A percentile compares a stretch with the other conserved stretches of the same genome.
Conservation (phyloP, 768 basidiomycete species). For the Dioszegia aurantiaca region DNA sequence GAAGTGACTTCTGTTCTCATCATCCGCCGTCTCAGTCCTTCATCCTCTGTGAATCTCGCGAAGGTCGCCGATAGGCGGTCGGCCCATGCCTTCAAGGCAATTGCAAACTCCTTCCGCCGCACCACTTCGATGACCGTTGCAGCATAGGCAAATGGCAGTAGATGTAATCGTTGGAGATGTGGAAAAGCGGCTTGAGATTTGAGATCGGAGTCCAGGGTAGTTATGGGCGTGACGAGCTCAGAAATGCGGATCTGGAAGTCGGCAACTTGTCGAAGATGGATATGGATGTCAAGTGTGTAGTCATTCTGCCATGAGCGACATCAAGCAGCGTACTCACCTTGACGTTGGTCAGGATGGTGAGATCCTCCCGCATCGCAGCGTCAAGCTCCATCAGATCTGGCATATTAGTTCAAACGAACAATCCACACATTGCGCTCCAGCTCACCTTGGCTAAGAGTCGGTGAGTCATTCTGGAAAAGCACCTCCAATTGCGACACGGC, state of each 20-base stretch:
- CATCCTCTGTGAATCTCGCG: constrained; percentile 74
- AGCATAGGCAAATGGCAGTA: constrained; percentile 86
- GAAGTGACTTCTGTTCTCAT: constrained; percentile 80
- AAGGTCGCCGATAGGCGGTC: constrained; percentile 79
- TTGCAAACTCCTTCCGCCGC: constrained; percentile 82
- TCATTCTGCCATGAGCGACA: constrained; percentile 46
- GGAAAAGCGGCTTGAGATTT: constrained; percentile 67
- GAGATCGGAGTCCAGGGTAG: constrained; percentile 67
- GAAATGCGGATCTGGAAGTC: constrained; percentile 76
- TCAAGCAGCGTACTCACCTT: constrained; percentile 31
- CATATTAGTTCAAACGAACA: background rate
- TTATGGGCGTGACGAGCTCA: constrained; percentile 65
- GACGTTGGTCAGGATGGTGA: constrained; percentile 37
- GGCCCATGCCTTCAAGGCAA: constrained; percentile 78
- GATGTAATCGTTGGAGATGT: constrained; percentile 85
- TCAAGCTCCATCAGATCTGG: constrained; percentile 39
- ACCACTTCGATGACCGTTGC: constrained; percentile 88
- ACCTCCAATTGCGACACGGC: constrained; percentile 28
- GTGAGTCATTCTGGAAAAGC: constrained; percentile 6
- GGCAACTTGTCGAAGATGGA: constrained; percentile 71
- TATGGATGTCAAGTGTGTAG: constrained; percentile 55
- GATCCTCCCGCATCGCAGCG: constrained; percentile 42
- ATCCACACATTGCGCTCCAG: background rate
- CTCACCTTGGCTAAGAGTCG: constrained; percentile 20
- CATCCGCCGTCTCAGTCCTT: constrained; percentile 77